Evolutionary conservation across 176 grass and related monocot genomes (phyloP), one percentile per base, ranked within the genome.

Genomic region (Aegilops bicornis): DNA sequence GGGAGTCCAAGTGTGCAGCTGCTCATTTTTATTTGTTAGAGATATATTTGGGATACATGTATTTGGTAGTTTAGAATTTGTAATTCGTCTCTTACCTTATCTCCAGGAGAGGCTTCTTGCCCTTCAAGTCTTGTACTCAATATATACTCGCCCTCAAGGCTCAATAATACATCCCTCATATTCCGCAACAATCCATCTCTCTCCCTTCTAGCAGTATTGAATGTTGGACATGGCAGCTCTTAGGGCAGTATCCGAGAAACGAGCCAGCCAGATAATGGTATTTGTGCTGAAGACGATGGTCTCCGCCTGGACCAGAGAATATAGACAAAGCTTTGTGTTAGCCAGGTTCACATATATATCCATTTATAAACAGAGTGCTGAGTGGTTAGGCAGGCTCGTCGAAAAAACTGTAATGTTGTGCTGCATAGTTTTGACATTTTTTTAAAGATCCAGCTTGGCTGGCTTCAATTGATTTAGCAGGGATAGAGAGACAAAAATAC

Each of bases 391-490:
- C 54, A 64, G 56, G 74, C 36, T 83, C n/a, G 6, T 50, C 0
- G 58, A 27, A 50, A 47, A 81, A 88, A 31, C 56, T 85, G 62
- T 81, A 64, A 70, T 87, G 20, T 64, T 81, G 69, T 81, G 69
- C 70, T 42, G 60, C 77, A 77, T 81, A 81, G 86, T 81, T 77
- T 84, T 71, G 30, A 31, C 76, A 48, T 52, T 17, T 64, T 77
- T 71, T 78, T 63, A 3, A 31, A 31, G 31, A 31, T 35, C 33
- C 33, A 35, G 5, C 33, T 35, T 35, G 33, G 4, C 33, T 35
- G 33, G 33, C 5, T 35, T 35, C 33, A 35, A 35, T 35, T 6
- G 33, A 35, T 35, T 35, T 35, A 35, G 33, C 33, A 35, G 33
- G 33, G 33, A 35, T 35, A 35, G 33, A 35, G 33, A 6, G 33